Evolutionary conservation across 1,284 basidiomycete genomes (phyloP).

Genomic region (Inonotus obliquus): DNA sequence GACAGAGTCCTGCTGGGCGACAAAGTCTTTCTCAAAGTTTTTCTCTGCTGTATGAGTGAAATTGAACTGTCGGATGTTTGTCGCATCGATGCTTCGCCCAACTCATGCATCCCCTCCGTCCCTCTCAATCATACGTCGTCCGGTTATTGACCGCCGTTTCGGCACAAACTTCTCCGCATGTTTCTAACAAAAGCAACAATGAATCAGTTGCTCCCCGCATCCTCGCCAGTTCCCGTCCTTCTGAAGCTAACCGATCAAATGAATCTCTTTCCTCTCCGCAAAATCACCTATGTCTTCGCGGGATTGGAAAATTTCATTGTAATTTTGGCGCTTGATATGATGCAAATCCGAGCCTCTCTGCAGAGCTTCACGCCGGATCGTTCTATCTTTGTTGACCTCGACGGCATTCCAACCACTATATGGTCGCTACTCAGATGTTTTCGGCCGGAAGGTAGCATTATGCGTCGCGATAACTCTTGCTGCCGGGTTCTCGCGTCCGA

Average conservation of each 20-base stretch:
- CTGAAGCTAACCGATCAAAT: constrained; percentile 64
- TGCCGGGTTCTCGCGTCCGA: constrained; percentile 47
- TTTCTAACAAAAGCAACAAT: too few species aligned
- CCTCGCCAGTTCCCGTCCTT: neutral
- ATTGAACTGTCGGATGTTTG: neutral
- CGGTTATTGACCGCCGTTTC: neutral
- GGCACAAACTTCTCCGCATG: neutral
- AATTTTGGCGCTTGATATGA: constrained; percentile 54
- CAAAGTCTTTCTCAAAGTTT: too few species aligned
- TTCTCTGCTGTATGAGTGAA: neutral
- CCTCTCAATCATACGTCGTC: neutral
- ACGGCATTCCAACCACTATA: constrained; percentile 62
- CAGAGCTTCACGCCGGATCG: constrained; percentile 64
- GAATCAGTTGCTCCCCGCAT: neutral
- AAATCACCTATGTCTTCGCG: constrained; percentile 57
- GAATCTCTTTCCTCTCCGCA: constrained; percentile 65
- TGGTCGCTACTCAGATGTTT: constrained; percentile 72
- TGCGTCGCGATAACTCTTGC: constrained; percentile 51
- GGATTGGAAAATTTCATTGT: constrained; percentile 57
- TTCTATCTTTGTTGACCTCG: constrained; percentile 60
- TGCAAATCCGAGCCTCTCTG: constrained; percentile 63
- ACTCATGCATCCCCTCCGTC: too few species aligned
- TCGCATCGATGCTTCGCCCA: too few species aligned
- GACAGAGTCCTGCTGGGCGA: too few species aligned
- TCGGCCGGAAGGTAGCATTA: constrained; percentile 66